phyloP scores from a whole-genome alignment of 1,284 basidiomycete genomes.

The Sanghuangporus baumii region DNA sequence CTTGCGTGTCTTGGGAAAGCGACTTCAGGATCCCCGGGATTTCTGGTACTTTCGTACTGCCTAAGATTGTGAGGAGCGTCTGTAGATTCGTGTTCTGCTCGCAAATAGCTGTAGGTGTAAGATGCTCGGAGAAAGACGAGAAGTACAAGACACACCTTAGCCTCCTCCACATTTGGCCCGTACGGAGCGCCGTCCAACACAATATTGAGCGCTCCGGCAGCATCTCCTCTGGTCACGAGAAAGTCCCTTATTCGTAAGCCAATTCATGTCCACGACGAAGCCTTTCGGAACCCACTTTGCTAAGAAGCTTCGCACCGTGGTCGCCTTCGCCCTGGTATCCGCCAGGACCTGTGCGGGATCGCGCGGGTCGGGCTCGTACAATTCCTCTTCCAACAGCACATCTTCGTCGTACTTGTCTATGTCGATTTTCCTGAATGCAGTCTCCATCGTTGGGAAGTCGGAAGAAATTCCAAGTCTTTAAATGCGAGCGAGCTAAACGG shows the following conservation, averaged over 20 bases:
- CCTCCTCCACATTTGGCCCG: conserved; percentile 80
- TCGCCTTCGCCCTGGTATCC: conserved; percentile 73
- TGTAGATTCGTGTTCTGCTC: conserved; percentile 71
- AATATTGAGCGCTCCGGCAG: conserved; percentile 60
- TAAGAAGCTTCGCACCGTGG: conserved; percentile 66
- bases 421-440: conserved; percentile 88
- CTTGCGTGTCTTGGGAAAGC: conserved; percentile 78
- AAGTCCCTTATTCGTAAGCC: conserved; percentile 24
- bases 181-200: conserved; percentile 80
- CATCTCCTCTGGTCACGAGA: conserved; percentile 54
- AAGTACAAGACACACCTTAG: conserved; percentile 58
- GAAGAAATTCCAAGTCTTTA: not conserved
- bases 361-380: conserved; percentile 84
- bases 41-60: conserved; percentile 90
- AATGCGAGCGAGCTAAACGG: not conserved
- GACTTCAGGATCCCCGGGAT: conserved; percentile 74
- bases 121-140: not conserved
- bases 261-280: not conserved
- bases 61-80: conserved; percentile 88
- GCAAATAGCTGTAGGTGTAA: not conserved
- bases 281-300: conserved; percentile 47
- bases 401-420: conserved; percentile 95
- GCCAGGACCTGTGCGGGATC: conserved; percentile 68
- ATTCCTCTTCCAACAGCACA: conserved; percentile 75
- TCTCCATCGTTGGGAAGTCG: conserved; percentile 47